These are phyloP conservation scores for Phytophthora quininea DNA, from an alignment of 352 stramenopile genomes.

Conservation along the genomic window DNA sequence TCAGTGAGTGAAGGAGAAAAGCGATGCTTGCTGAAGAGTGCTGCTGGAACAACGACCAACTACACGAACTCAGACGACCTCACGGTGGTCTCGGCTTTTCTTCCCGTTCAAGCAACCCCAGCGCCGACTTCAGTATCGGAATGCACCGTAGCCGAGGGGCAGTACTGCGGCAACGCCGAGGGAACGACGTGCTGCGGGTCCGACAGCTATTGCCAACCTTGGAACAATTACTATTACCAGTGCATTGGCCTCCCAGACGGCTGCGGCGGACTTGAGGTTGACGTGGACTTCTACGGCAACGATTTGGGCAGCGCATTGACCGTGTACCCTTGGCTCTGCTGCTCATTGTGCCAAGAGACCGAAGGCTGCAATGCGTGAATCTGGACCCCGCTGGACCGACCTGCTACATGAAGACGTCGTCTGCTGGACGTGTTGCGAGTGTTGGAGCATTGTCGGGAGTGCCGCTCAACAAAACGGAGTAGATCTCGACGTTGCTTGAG, in stretches of 20 bases:
- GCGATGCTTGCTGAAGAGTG: conserved; percentile 31
- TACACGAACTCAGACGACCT: no score
- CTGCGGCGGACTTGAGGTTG: conserved; percentile 44
- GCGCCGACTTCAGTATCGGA: neutral
- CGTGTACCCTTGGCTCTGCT: no score
- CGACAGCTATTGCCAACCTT: conserved; percentile 48
- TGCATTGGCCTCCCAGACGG: conserved; percentile 42
- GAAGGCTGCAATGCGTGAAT: no score
- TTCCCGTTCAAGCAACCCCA: no score
- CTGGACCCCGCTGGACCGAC: no score
- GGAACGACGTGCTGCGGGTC: conserved; percentile 41
- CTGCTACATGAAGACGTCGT: no score
- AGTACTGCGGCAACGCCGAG: conserved; percentile 52
- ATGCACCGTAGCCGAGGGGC: conserved; percentile 32
- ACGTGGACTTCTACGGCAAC: conserved; percentile 54
- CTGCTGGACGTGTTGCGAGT: conserved; percentile 12
- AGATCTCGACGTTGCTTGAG: no score
- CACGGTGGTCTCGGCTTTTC: no score
- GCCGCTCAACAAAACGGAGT: conserved; percentile 6
- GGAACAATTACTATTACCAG: conserved; percentile 37
- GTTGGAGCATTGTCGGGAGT: conserved; percentile 42
- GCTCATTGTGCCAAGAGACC: no score
- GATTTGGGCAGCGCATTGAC: no score
- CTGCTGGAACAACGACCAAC: conserved; percentile 18
- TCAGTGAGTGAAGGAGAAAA: conserved; percentile 28